Conservation (phyloP, 2,329 filamentous ascomycete species). For the Cordyceps cateniannulata region DNA sequence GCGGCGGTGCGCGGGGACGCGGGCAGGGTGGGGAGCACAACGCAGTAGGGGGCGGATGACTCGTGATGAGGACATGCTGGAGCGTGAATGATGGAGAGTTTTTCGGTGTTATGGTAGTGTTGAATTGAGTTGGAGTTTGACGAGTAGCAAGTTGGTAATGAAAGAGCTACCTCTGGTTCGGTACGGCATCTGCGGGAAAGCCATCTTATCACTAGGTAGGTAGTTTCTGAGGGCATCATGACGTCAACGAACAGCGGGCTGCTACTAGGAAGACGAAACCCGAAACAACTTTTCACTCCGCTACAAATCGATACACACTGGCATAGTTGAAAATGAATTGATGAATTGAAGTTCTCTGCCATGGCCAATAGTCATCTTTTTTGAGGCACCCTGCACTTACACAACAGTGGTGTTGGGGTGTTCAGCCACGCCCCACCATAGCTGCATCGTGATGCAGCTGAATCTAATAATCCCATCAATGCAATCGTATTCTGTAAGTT, state of each 20-base stretch:
- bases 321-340: no score
- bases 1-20: conserved; percentile 14
- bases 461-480: no score
- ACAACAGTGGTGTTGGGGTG: background rate
- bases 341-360: background rate
- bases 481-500: background rate
- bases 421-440: background rate
- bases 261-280: background rate
- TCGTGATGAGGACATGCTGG: background rate
- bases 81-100: background rate
- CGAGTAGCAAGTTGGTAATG: background rate
- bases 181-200: background rate
- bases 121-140: background rate
- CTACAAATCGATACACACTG: no score
- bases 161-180: background rate
- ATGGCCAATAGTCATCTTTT: no score
- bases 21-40: background rate
- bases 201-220: background rate
- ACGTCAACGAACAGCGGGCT: background rate
- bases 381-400: background rate
- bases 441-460: background rate
- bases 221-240: background rate
- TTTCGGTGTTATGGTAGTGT: background rate
- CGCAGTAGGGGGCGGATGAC: conserved; percentile 5
- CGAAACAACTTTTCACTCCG: no score